A percentile compares a stretch with the other conserved stretches of the same genome.
phyloP scores from a whole-genome alignment of 306 rosid genomes.

The Cucurbita argyrosperma region DNA sequence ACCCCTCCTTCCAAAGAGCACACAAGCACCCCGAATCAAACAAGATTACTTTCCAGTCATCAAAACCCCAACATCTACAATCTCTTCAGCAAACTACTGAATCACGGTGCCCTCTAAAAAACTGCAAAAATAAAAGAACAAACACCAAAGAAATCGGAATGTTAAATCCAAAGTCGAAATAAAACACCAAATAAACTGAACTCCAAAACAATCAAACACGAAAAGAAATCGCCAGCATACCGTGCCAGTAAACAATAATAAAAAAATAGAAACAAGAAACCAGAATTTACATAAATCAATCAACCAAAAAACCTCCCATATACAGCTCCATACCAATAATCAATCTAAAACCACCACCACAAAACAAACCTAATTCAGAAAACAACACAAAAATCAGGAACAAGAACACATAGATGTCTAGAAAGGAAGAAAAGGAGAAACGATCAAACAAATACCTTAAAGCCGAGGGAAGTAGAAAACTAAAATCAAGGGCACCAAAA shows the following conservation, averaged over 20 bases:
- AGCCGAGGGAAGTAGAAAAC: neutral
- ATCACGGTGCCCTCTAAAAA: neutral
- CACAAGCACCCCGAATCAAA: neutral
- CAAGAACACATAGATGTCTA: neutral
- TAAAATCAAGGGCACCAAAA: neutral
- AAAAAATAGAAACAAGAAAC: neutral
- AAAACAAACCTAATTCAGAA: neutral
- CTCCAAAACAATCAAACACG: neutral
- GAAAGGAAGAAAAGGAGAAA: neutral
- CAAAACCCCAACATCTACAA: neutral
- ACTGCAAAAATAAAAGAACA: neutral
- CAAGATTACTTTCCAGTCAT: neutral
- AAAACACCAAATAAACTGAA: neutral
- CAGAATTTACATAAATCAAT: neutral
- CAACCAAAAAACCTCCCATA: neutral
- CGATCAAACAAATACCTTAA: neutral
- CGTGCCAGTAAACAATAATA: neutral
- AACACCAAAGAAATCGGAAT: neutral
- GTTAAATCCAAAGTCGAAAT: neutral
- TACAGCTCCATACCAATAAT: neutral
- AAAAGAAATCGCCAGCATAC: neutral
- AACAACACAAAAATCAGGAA: neutral
- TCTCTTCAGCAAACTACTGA: neutral
- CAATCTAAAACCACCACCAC: neutral
- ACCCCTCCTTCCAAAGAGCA: constrained; percentile 6